Evolutionary conservation across 164 flowering plant species (phyloP).

Genomic region (Warburgia ugandensis): DNA sequence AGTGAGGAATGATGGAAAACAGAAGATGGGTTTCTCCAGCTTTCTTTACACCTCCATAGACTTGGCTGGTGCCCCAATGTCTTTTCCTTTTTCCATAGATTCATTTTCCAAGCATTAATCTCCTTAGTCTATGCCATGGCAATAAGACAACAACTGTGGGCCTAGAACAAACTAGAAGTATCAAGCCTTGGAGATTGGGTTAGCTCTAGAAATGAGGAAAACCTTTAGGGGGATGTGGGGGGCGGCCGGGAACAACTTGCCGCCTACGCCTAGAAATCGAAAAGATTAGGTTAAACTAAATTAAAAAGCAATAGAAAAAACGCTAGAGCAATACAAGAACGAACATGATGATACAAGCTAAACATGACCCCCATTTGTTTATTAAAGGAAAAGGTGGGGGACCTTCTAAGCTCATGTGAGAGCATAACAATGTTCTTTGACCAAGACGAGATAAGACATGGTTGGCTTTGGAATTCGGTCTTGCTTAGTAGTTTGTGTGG

Average conservation of each 20-base stretch:
- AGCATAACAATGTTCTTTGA: constrained; percentile 9
- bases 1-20: not conserved
- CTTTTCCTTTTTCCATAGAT: too few relatives aligned
- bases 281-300: constrained; percentile 4
- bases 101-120: too few relatives aligned
- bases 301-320: not conserved
- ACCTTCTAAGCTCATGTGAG: constrained; percentile 1
- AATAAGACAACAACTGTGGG: not conserved
- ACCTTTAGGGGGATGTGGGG: constrained; percentile 5
- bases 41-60: too few relatives aligned
- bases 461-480: constrained; percentile 10
- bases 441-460: constrained; percentile 8
- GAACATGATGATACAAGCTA: constrained; percentile 4
- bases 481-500: not conserved
- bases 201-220: constrained; percentile 2
- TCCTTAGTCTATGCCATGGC: not conserved
- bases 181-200: constrained; percentile 14
- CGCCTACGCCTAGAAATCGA: constrained; percentile 3
- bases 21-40: not conserved
- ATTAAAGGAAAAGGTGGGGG: not conserved
- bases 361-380: not conserved
- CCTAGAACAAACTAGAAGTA: not conserved
- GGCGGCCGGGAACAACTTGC: constrained; percentile 13
- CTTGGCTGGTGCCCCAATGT: too few relatives aligned
- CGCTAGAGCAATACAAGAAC: constrained; percentile 8